phyloP scores from a whole-genome alignment of 1,284 basidiomycete species.

The Cystobasidium pallidum region DNA sequence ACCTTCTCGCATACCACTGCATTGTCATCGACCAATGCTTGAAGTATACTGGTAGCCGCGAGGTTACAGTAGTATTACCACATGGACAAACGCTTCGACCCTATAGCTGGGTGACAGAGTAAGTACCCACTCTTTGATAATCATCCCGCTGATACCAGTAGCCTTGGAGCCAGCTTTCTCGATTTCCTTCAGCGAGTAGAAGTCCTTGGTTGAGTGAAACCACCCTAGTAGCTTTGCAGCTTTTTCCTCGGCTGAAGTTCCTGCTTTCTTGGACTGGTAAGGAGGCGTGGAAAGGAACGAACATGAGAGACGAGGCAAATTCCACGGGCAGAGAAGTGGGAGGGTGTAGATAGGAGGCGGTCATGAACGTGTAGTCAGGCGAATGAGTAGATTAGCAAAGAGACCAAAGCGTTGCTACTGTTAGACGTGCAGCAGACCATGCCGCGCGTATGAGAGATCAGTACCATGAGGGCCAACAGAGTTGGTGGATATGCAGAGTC shows the following conservation, averaged over 20 bases:
- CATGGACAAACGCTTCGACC: no score
- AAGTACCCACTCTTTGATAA: slow-evolving; percentile 44
- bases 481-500: neutral
- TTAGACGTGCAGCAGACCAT: neutral
- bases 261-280: slow-evolving; percentile 34
- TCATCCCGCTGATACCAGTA: slow-evolving; percentile 37
- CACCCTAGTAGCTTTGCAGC: slow-evolving; percentile 36
- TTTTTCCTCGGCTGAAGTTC: slow-evolving; percentile 39
- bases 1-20: slow-evolving; percentile 29
- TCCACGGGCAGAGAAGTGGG: neutral
- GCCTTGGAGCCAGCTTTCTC: slow-evolving; percentile 39
- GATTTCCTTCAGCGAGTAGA: slow-evolving; percentile 37
- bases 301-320: neutral
- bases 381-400: neutral
- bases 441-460: neutral
- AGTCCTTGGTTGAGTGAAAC: slow-evolving; percentile 36
- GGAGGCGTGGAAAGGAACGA: neutral
- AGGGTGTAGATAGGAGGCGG: neutral
- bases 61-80: no score
- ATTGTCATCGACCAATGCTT: slow-evolving; percentile 28
- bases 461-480: slow-evolving; percentile 1
- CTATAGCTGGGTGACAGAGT: no score
- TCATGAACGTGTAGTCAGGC: neutral
- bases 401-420: neutral
- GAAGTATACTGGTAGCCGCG: slow-evolving; percentile 39